Evolutionary conservation across 2,329 filamentous ascomycete genomes (phyloP).

Genomic region (Sclerotiophoma versabilis): DNA sequence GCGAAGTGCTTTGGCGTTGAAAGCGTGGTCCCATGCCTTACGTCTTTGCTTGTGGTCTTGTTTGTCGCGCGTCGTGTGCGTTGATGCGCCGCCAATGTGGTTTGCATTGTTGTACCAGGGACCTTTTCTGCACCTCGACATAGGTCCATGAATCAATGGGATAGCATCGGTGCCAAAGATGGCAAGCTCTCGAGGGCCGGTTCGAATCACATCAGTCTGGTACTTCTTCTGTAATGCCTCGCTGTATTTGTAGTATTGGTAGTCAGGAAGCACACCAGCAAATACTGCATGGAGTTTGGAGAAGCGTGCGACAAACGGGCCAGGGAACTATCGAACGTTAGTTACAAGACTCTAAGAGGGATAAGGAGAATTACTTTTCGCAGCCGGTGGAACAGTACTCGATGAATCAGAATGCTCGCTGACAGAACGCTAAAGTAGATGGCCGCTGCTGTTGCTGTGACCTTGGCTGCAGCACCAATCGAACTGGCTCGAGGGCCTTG

Average conservation of each 20-base stretch:
- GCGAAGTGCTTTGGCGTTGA: slow-evolving; percentile 44
- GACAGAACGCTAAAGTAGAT: slow-evolving; percentile 34
- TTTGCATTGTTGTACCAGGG: slow-evolving; percentile 33
- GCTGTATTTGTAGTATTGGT: slow-evolving; percentile 35
- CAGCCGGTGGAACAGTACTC: slow-evolving; percentile 52
- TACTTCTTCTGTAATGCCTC: slow-evolving; percentile 38
- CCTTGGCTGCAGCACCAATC: slow-evolving; percentile 15
- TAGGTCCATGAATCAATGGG: slow-evolving; percentile 37
- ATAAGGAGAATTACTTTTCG: slow-evolving; percentile 25
- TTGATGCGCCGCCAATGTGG: slow-evolving; percentile 29
- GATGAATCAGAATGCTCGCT: slow-evolving; percentile 50
- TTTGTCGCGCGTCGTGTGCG: slow-evolving; percentile 40
- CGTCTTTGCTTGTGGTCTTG: slow-evolving; percentile 39
- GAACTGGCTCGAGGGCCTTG: slow-evolving; percentile 19
- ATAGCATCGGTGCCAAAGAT: slow-evolving; percentile 39
- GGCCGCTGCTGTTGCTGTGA: slow-evolving; percentile 17
- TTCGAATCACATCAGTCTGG: slow-evolving; percentile 42
- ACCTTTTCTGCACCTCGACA: slow-evolving; percentile 40
- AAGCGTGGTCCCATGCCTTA: slow-evolving; percentile 44
- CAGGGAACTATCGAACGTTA: slow-evolving; percentile 41
- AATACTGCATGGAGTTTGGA: slow-evolving; percentile 50
- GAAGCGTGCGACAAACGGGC: slow-evolving; percentile 47
- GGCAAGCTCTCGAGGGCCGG: slow-evolving; percentile 45
- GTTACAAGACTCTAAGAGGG: not conserved
- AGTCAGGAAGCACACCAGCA: slow-evolving; percentile 26